These are phyloP conservation scores for Xanthoconium purpureum DNA, from an alignment of 768 basidiomycete genomes.

Conservation along the genomic window DNA sequence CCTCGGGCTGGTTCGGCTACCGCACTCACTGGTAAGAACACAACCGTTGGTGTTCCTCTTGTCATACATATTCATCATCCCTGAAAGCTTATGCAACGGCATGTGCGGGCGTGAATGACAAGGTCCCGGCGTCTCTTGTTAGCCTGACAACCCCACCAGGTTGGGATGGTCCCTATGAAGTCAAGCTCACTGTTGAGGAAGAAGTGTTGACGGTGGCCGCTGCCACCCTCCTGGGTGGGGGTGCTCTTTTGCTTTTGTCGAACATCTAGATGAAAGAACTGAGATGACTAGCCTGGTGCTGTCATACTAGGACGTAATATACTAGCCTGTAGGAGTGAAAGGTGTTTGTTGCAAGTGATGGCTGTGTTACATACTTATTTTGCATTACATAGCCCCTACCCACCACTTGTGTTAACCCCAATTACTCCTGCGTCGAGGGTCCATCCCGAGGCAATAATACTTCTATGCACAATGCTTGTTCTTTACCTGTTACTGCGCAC, in stretches of 20 bases:
- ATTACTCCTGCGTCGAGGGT: background rate
- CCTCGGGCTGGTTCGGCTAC: slow-evolving; percentile 55
- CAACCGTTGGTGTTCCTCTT: background rate
- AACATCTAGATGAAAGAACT: slow-evolving; percentile 38
- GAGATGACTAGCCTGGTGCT: background rate
- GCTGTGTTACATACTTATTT: background rate
- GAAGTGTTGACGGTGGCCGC: slow-evolving; percentile 44
- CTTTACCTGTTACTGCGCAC: slow-evolving; percentile 3
- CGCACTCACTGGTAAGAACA: slow-evolving; percentile 51
- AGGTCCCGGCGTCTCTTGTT: slow-evolving; percentile 37
- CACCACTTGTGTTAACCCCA: no score
- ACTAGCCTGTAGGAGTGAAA: no score
- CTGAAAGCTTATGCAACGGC: slow-evolving; percentile 51
- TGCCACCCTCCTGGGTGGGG: slow-evolving; percentile 47
- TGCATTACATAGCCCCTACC: background rate
- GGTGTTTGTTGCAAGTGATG: background rate
- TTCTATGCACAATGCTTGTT: slow-evolving; percentile 15
- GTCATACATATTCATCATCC: slow-evolving; percentile 5
- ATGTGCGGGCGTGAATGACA: slow-evolving; percentile 41
- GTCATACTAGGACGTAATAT: no score
- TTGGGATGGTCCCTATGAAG: slow-evolving; percentile 63
- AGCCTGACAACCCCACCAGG: slow-evolving; percentile 43
- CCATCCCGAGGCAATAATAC: background rate
- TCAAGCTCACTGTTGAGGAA: slow-evolving; percentile 42
- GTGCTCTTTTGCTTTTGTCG: slow-evolving; percentile 50